phyloP scores from a whole-genome alignment of 2,329 filamentous ascomycete species.

The Calonectria hawksworthii region DNA sequence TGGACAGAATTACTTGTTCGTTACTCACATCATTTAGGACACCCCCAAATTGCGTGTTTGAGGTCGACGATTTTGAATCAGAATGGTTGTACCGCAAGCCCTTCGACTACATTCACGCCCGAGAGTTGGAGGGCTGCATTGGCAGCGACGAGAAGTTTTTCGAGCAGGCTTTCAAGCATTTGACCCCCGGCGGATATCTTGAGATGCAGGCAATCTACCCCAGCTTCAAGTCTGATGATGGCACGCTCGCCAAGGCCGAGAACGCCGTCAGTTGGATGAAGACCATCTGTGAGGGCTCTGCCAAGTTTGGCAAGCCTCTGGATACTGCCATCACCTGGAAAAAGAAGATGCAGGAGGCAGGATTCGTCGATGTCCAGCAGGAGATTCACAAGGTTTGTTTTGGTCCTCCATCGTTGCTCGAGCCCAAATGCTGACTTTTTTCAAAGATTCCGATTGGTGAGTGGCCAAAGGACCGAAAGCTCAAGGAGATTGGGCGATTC shows the following conservation, averaged over 20 bases:
- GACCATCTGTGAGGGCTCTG: slow-evolving; percentile 1
- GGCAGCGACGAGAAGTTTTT: not conserved
- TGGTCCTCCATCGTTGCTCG: no score
- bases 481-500: slow-evolving; percentile 34
- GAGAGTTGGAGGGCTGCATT: slow-evolving; percentile 19
- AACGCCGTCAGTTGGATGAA: not conserved
- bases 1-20: no score
- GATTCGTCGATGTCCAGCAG: slow-evolving; percentile 18
- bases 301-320: slow-evolving; percentile 7
- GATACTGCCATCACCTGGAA: slow-evolving; percentile 6
- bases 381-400: slow-evolving; percentile 8
- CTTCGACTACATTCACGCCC: slow-evolving; percentile 19
- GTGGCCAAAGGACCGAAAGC: slow-evolving; percentile 30
- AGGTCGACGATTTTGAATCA: slow-evolving; percentile 22
- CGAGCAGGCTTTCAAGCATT: not conserved
- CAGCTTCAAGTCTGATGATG: slow-evolving; percentile 4
- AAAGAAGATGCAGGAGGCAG: slow-evolving; percentile 6
- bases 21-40: not conserved
- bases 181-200: not conserved
- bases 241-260: not conserved
- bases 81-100: slow-evolving; percentile 1
- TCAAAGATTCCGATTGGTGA: slow-evolving; percentile 26
- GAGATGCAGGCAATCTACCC: slow-evolving; percentile 6
- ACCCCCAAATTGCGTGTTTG: slow-evolving; percentile 19
- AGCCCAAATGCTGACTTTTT: not conserved